phyloP scores from a whole-genome alignment of 305 asterid species.

The Solanum chacoense region DNA sequence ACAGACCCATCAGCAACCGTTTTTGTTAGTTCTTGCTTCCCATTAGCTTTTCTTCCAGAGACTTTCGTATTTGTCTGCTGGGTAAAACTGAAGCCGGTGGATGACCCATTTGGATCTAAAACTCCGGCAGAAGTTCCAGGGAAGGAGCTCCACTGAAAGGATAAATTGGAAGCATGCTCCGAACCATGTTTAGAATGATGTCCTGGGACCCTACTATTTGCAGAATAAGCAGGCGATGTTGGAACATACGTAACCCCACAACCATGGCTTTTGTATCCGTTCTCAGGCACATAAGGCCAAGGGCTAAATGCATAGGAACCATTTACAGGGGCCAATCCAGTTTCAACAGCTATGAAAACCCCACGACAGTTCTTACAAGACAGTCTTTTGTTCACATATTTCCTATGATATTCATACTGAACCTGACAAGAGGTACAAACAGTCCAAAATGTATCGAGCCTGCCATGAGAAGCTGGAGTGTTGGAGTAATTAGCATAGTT shows the following conservation, averaged over 20 bases:
- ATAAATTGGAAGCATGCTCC: constrained; percentile 50
- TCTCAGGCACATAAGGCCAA: constrained; percentile 55
- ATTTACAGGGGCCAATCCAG: constrained; percentile 68
- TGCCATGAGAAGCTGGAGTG: constrained; percentile 41
- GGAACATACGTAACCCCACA: constrained; percentile 31
- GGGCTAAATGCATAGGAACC: constrained; percentile 57
- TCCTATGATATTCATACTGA: constrained; percentile 87
- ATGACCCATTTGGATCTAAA: constrained; percentile 47
- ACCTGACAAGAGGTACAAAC: constrained; percentile 86
- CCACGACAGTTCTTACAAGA: constrained; percentile 93
- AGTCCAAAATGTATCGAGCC: constrained; percentile 84
- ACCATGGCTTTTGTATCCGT: constrained; percentile 58
- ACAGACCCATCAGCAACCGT: constrained; percentile 30
- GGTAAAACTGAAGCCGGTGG: constrained; percentile 38
- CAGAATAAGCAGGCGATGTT: constrained; percentile 37
- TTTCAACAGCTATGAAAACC: constrained; percentile 78
- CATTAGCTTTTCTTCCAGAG: constrained; percentile 36
- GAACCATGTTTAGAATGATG: constrained; percentile 46
- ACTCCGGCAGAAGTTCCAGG: constrained; percentile 47
- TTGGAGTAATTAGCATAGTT: constrained; percentile 38
- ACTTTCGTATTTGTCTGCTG: constrained; percentile 39
- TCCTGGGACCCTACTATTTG: constrained; percentile 53
- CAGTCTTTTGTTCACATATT: constrained; percentile 71
- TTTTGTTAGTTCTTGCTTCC: constrained; percentile 29
- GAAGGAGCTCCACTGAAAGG: constrained; percentile 54